Conservation (phyloP, 495 filamentous ascomycete species). For the Sabuloglossum arenarium region DNA sequence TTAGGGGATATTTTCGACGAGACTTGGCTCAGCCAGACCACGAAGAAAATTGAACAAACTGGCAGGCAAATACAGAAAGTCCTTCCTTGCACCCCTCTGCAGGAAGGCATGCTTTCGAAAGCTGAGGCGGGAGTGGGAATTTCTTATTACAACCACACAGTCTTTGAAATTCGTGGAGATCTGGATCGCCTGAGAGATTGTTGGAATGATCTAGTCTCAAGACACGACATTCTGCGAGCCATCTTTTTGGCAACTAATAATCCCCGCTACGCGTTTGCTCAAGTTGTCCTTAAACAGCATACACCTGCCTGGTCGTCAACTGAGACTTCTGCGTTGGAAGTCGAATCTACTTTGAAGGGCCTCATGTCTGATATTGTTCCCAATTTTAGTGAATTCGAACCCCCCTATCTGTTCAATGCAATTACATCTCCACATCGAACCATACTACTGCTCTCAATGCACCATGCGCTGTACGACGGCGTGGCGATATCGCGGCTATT, state of each 20-base stretch:
- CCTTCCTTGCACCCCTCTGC: conserved; percentile 60
- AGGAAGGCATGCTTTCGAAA: conserved; percentile 60
- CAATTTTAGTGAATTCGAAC: background rate
- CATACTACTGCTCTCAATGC: conserved; percentile 37
- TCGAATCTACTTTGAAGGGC: conserved; percentile 8
- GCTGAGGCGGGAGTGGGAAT: conserved; percentile 14
- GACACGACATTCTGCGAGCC: conserved; percentile 45
- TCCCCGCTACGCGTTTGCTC: conserved; percentile 28
- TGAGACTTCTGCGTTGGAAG: conserved; percentile 10
- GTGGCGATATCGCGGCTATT: conserved; percentile 43
- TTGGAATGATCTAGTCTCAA: conserved; percentile 28
- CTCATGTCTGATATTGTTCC: background rate
- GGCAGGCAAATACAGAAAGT: conserved; percentile 27
- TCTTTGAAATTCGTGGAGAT: conserved; percentile 25
- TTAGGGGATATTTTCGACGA: conserved; percentile 16
- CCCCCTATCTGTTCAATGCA: conserved; percentile 15
- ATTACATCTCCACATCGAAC: conserved; percentile 3
- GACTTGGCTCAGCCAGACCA: conserved; percentile 16
- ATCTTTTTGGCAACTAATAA: conserved; percentile 35
- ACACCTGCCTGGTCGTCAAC: conserved; percentile 14
- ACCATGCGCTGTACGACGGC: conserved; percentile 71
- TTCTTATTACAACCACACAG: conserved; percentile 34
- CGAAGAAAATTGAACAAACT: conserved; percentile 13
- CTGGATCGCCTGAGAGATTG: conserved; percentile 18
- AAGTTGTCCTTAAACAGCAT: conserved; percentile 28